Base-by-base conservation (phyloP, 163 green algal genomes). In the Scenedesmus sp. region DNA sequence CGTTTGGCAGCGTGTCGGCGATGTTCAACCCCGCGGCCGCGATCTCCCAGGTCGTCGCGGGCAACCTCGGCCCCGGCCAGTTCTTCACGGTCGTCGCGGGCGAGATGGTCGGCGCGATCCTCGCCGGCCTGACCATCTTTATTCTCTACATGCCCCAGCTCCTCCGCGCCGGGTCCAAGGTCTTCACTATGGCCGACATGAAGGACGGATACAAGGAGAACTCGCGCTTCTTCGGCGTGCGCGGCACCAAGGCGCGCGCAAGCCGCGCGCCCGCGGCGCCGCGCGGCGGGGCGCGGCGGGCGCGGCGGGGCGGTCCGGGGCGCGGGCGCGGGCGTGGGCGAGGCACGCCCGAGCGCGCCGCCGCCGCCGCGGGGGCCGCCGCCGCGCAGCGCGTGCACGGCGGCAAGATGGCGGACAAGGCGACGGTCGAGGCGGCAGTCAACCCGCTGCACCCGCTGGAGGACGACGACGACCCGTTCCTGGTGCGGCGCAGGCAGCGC, bases 91-190 rank as follows among this genome's bases (percentile, higher is more conserved):
- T 72, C 3, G 20, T 71, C 13, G 72, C 54, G 11, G 75, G 81
- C 20, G 81, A 90, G 64, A 84, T 90, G 69, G 50, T 74, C 0
- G 86, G 86, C 5, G 86, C 84, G 14, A 84, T 90, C 53, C 7
- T 87, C 11, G 86, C 85, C 2, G 85, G 83, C 29, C 26, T 88
- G 47, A 77, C 86, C 11, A 75, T 91, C 11, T 91, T 83, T 60
- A 56, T 90, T n/a, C 69, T 86, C 67, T 90, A 86, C 70, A 64
- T 90, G 56, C 87, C 87, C 18, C 87, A 91, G 72, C 86, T 91
- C 53, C 87, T 90, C 44, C 48, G 51, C 11, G 60, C 72, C 10
- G 72, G 72, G 28, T 33, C 28, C 2, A 72, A 80, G 45, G 72
- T 73, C 31, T 80, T 80, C 36, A 47, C 18, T 1, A 64, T 80